These are phyloP conservation scores for Periglandula ipomoeae DNA, from an alignment of 2,329 filamentous ascomycete species.

Conservation along the genomic window DNA sequence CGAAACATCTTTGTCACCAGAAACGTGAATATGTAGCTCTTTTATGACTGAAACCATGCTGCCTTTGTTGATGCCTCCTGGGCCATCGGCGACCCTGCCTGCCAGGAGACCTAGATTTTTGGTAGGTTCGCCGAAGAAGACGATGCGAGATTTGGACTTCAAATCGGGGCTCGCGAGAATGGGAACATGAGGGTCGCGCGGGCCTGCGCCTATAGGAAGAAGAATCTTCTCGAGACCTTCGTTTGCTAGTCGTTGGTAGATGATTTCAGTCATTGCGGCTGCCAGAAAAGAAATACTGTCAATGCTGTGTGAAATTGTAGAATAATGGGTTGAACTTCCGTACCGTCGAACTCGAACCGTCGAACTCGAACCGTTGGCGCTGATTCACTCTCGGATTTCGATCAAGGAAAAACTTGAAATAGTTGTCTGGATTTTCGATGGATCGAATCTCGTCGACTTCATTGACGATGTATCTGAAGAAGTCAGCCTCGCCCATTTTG, in stretches of 20 bases:
- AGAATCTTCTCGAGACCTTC: conserved; percentile 51
- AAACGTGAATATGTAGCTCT: conserved; percentile 28
- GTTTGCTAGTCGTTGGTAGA: conserved; percentile 51
- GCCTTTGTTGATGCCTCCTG: conserved; percentile 60
- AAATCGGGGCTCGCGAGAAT: conserved; percentile 41
- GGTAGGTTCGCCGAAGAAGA: conserved; percentile 63
- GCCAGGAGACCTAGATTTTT: conserved; percentile 71
- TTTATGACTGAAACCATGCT: conserved; percentile 57
- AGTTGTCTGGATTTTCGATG: conserved; percentile 55
- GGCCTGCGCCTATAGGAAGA: conserved; percentile 47
- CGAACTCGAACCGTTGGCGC: conserved; percentile 63
- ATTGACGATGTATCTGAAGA: conserved; percentile 66
- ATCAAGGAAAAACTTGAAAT: conserved; percentile 66
- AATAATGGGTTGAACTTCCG: too few species aligned
- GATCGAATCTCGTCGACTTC: conserved; percentile 64
- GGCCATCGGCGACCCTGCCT: conserved; percentile 54
- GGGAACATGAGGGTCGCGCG: conserved; percentile 50
- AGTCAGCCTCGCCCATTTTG: neutral
- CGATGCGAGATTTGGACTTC: conserved; percentile 33
- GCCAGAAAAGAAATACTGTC: neutral
- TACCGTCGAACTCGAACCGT: too few species aligned
- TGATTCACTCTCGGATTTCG: conserved; percentile 71
- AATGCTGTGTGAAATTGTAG: too few species aligned
- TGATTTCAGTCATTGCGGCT: conserved; percentile 55
- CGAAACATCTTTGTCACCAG: conserved; percentile 22